Percentiles rank a stretch among this genome's conserved stretches.
phyloP scores from a whole-genome alignment of 495 filamentous ascomycete genomes.

The Lindgomyces ingoldianus region DNA sequence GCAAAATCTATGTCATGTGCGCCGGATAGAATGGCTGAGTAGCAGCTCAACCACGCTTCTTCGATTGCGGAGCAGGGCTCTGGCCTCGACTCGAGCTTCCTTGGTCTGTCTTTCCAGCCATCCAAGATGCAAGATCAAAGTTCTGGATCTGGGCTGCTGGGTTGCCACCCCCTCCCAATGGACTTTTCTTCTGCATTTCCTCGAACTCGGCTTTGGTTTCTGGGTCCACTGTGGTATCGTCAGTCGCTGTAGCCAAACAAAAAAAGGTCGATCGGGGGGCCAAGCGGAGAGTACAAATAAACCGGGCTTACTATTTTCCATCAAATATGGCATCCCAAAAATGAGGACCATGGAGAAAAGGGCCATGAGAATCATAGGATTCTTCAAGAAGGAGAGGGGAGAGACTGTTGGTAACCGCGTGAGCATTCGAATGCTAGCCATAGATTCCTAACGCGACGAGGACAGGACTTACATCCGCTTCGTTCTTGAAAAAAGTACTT shows the following conservation, averaged over 20 bases:
- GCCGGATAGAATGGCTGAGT: too few species aligned
- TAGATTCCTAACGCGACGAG: not conserved
- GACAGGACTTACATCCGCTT: slow-evolving; percentile 64
- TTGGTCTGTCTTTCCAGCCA: slow-evolving; percentile 59
- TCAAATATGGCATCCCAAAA: slow-evolving; percentile 86
- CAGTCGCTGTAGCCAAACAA: not conserved
- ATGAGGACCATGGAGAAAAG: slow-evolving; percentile 77
- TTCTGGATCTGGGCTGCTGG: slow-evolving; percentile 58
- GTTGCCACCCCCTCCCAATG: slow-evolving; percentile 55
- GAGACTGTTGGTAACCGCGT: slow-evolving; percentile 35
- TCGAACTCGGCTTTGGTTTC: slow-evolving; percentile 92
- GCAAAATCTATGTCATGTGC: too few species aligned
- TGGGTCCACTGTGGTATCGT: slow-evolving; percentile 74
- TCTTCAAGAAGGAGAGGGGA: slow-evolving; percentile 75
- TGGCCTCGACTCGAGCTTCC: slow-evolving; percentile 7
- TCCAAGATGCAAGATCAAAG: slow-evolving; percentile 85
- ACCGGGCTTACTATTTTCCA: slow-evolving; percentile 91
- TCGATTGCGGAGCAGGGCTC: slow-evolving; percentile 20
- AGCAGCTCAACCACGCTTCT: slow-evolving; percentile 32
- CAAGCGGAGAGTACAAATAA: too few species aligned
- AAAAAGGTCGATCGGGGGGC: slow-evolving; percentile 9
- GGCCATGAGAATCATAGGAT: slow-evolving; percentile 91
- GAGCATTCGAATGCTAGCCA: slow-evolving; percentile 7
- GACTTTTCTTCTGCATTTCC: slow-evolving; percentile 75
- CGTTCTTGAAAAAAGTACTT: slow-evolving; percentile 77